Conservation (phyloP, 108 stramenopile genomes). For the Nitzschia sp. region DNA sequence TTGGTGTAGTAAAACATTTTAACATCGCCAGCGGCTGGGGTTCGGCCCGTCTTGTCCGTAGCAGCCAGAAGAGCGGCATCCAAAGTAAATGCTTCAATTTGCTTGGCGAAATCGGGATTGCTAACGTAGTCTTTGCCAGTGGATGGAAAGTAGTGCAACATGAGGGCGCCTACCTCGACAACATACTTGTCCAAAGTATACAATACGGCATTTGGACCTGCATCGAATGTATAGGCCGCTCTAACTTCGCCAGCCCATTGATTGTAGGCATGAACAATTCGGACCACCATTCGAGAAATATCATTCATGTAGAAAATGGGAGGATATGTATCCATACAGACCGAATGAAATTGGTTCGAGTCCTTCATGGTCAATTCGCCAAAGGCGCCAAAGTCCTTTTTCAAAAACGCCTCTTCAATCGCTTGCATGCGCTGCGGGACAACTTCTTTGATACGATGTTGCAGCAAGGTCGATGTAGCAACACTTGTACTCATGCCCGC, state of each 20-base stretch:
- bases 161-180: constrained; percentile 74
- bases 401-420: constrained; percentile 87
- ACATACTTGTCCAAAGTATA: constrained; percentile 72
- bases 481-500: constrained; percentile 93
- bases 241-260: constrained; percentile 76
- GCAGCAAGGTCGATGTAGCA: constrained; percentile 82
- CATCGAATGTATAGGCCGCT: constrained; percentile 99
- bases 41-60: constrained; percentile 66
- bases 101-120: constrained; percentile 40
- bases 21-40: constrained; percentile 66
- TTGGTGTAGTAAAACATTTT: constrained; percentile 83
- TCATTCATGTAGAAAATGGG: constrained; percentile 99
- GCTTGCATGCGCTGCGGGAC: constrained; percentile 82
- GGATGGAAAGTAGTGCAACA: constrained; percentile 74
- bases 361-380: constrained; percentile 95
- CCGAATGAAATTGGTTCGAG: constrained; percentile 98
- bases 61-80: constrained; percentile 54
- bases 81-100: constrained; percentile 43
- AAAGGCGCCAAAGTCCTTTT: constrained; percentile 92
- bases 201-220: constrained; percentile 98
- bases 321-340: constrained; percentile 98
- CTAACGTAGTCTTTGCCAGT: constrained; percentile 54
- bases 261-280: constrained; percentile 86
- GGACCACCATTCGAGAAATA: constrained; percentile 65
- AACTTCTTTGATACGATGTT: constrained; percentile 82